A percentile compares a stretch with the other conserved stretches of the same genome.
Conservation (phyloP, 2,329 filamentous ascomycete species). For the Mariannaea sp. region DNA sequence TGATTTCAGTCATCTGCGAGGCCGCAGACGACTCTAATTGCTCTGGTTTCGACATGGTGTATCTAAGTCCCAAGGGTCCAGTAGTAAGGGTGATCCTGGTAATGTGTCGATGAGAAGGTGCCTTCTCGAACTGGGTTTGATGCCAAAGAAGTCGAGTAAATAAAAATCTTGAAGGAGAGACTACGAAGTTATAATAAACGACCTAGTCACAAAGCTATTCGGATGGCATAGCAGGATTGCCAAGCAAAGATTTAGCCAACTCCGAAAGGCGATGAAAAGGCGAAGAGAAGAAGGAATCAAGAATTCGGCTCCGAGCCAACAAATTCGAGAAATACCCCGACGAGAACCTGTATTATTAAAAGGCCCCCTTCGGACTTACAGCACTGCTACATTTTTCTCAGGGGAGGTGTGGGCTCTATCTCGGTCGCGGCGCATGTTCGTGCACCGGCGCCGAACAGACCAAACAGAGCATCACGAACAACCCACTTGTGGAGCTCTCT, state of each 20-base stretch:
- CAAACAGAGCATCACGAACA: background rate
- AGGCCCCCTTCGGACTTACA: slow-evolving; percentile 3
- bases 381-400: background rate
- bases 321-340: background rate
- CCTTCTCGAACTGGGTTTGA: too few relatives aligned
- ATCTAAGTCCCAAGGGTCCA: background rate
- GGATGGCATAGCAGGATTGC: background rate
- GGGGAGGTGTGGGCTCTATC: slow-evolving; percentile 1
- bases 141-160: background rate
- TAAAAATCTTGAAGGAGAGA: background rate
- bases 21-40: slow-evolving; percentile 19
- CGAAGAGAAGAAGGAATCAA: background rate
- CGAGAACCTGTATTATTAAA: too few relatives aligned
- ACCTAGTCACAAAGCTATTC: too few relatives aligned
- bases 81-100: background rate
- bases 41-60: slow-evolving; percentile 12
- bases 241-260: too few relatives aligned
- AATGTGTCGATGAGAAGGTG: background rate
- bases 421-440: slow-evolving; percentile 3
- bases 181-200: slow-evolving; percentile 1
- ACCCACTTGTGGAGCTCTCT: slow-evolving; percentile 9
- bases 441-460: background rate
- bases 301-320: slow-evolving; percentile 5
- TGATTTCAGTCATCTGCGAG: slow-evolving; percentile 21
- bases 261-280: background rate